phyloP scores from a whole-genome alignment of 345 rosid genomes.

The Geranium brycei region DNA sequence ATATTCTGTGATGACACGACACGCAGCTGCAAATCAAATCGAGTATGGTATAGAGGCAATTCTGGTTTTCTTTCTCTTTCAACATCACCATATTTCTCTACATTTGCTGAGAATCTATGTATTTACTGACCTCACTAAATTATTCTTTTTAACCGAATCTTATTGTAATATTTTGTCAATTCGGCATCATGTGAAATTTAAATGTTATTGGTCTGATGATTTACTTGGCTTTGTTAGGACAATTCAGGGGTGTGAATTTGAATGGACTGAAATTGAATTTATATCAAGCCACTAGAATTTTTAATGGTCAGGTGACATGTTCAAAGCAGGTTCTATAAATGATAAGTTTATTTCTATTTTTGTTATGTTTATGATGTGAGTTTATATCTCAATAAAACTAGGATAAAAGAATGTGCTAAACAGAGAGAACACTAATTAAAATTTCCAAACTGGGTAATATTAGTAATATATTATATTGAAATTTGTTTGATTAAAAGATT shows the following conservation, averaged over 20 bases:
- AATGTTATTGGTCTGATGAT: background rate
- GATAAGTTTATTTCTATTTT: too few species aligned
- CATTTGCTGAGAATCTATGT: conserved; percentile 10
- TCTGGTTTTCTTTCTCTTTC: conserved; percentile 13
- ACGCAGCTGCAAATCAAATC: background rate
- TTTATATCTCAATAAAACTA: too few species aligned
- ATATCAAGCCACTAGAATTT: too few species aligned
- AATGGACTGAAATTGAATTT: too few species aligned
- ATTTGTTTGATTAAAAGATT: too few species aligned
- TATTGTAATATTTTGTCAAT: conserved; percentile 19
- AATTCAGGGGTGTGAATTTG: too few species aligned
- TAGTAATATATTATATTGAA: too few species aligned
- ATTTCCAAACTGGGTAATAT: background rate
- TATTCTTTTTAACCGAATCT: conserved; percentile 14
- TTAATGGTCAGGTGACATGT: too few species aligned
- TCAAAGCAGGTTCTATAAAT: too few species aligned
- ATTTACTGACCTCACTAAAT: conserved; percentile 21
- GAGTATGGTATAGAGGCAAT: conserved; percentile 15
- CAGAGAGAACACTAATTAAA: conserved; percentile 7
- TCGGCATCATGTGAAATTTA: conserved; percentile 18
- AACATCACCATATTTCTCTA: conserved; percentile 4
- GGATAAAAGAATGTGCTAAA: background rate
- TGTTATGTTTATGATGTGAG: too few species aligned
- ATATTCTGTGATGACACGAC: conserved; percentile 3
- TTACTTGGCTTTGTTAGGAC: too few species aligned